Conservation (phyloP, 495 filamentous ascomycete genomes). For the Talaromyces ruber region DNA sequence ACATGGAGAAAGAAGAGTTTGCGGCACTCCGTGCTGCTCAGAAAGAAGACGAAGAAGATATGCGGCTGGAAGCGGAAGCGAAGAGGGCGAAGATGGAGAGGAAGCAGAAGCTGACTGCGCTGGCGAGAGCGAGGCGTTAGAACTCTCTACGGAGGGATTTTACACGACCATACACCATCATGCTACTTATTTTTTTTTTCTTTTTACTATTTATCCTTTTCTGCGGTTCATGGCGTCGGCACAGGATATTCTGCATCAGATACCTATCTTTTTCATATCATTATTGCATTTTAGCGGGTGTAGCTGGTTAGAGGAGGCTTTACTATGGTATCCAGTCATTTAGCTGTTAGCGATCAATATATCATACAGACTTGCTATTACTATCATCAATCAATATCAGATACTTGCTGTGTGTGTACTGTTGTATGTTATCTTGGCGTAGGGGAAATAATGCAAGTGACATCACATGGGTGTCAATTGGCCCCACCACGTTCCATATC, state of each 20-base stretch:
- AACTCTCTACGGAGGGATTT: background rate
- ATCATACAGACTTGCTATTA: background rate
- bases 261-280: background rate
- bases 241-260: constrained; percentile 1
- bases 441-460: constrained; percentile 20
- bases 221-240: constrained; percentile 2
- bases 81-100: constrained; percentile 50
- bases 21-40: constrained; percentile 38
- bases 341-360: background rate
- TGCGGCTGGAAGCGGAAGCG: constrained; percentile 41
- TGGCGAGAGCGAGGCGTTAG: constrained; percentile 33
- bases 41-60: constrained; percentile 52
- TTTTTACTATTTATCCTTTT: background rate
- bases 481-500: constrained; percentile 9
- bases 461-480: constrained; percentile 25
- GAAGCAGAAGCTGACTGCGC: constrained; percentile 37
- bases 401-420: no score
- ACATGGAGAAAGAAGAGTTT: constrained; percentile 51
- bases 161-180: background rate
- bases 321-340: background rate
- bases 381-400: background rate
- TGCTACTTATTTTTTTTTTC: constrained; percentile 7
- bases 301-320: background rate
- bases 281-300: constrained; percentile 8
- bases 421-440: background rate